Evolutionary conservation across 257 asterid species (phyloP).

Genomic region (Gardenia jasminoides): DNA sequence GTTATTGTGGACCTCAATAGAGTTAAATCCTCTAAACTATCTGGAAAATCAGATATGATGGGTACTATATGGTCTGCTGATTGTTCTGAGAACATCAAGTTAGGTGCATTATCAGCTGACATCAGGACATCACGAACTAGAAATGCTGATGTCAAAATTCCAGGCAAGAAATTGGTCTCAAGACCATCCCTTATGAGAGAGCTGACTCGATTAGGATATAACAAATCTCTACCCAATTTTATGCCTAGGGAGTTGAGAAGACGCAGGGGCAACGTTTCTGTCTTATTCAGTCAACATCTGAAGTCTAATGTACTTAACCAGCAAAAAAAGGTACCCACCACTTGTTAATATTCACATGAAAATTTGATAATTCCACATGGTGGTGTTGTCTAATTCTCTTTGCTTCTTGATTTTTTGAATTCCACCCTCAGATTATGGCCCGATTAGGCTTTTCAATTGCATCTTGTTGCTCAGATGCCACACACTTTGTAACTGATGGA

Average conservation of each 20-base stretch:
- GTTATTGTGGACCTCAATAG: conserved; percentile 19
- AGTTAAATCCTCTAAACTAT: conserved; percentile 28
- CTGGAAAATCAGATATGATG: conserved; percentile 25
- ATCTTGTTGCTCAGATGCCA: conserved; percentile 71
- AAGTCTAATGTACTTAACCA: conserved; percentile 43
- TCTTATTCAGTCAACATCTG: conserved; percentile 79
- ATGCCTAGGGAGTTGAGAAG: conserved; percentile 58
- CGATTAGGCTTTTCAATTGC: conserved; percentile 48
- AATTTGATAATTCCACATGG: neutral
- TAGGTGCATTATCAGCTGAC: conserved; percentile 26
- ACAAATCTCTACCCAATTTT: conserved; percentile 50
- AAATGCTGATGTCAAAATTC: conserved; percentile 28
- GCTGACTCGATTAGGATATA: conserved; percentile 60
- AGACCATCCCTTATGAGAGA: conserved; percentile 62
- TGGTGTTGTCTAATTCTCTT: conserved; percentile 4
- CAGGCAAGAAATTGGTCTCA: conserved; percentile 24
- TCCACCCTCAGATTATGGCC: conserved; percentile 50
- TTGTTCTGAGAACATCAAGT: conserved; percentile 22
- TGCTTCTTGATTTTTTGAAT: neutral
- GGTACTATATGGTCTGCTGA: conserved; percentile 21
- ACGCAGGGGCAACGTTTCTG: conserved; percentile 38
- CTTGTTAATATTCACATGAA: neutral
- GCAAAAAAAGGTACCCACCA: conserved; percentile 55
- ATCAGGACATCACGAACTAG: conserved; percentile 25
- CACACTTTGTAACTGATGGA: conserved; percentile 91